Conservation (phyloP, 1,284 basidiomycete species). For the Pseudozyma thailandica region DNA sequence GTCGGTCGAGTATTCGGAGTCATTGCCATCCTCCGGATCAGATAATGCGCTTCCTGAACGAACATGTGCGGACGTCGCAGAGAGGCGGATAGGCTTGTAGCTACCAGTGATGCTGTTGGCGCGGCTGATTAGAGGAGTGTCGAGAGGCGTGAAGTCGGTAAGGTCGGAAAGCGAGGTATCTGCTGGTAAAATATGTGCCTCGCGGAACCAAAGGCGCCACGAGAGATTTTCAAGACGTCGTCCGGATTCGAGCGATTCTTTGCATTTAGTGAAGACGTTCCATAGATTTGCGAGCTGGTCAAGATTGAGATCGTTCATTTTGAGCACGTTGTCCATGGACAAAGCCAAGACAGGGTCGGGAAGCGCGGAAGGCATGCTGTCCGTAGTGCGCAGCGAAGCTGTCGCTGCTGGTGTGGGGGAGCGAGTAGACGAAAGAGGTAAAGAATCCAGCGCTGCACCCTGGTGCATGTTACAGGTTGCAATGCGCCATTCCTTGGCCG, state of each 20-base stretch:
- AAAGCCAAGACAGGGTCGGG: slow-evolving; percentile 58
- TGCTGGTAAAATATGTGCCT: slow-evolving; percentile 67
- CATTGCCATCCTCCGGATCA: slow-evolving; percentile 49
- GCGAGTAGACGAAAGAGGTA: not conserved
- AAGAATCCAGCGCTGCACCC: slow-evolving; percentile 15
- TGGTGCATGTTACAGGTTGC: slow-evolving; percentile 37
- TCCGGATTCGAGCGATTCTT: slow-evolving; percentile 80
- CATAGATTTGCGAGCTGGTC: slow-evolving; percentile 60
- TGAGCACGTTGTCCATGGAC: slow-evolving; percentile 55
- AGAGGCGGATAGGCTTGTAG: slow-evolving; percentile 31
- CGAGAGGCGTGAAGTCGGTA: slow-evolving; percentile 52
- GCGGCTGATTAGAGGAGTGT: slow-evolving; percentile 52
- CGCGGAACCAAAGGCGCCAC: slow-evolving; percentile 84
- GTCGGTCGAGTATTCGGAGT: slow-evolving; percentile 41
- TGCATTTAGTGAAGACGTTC: slow-evolving; percentile 82
- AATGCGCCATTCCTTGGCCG: slow-evolving; percentile 28
- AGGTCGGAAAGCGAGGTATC: slow-evolving; percentile 57
- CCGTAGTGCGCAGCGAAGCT: slow-evolving; percentile 9
- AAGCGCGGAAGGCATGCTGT: slow-evolving; percentile 44
- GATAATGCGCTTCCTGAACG: slow-evolving; percentile 35
- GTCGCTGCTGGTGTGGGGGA: slow-evolving; percentile 1
- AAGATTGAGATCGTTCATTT: slow-evolving; percentile 51
- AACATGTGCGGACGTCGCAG: slow-evolving; percentile 12
- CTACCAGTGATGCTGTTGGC: slow-evolving; percentile 52
- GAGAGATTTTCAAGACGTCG: slow-evolving; percentile 83